Evolutionary conservation across 192 early-diverging fungal species (phyloP).

Genomic region (Backusella westeae): DNA sequence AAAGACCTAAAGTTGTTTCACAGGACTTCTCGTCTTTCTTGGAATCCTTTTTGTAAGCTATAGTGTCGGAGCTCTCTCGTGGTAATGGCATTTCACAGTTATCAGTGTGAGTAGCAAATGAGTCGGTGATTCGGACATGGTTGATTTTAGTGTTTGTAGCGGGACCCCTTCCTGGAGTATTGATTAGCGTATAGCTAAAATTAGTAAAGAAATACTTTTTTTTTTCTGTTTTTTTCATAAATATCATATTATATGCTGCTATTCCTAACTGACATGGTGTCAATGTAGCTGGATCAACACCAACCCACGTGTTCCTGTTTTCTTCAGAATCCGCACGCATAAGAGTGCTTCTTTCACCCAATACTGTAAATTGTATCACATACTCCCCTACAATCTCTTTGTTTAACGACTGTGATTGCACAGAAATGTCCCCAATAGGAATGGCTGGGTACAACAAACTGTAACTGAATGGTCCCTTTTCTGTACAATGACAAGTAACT

Average conservation of each 20-base stretch:
- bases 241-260: background rate
- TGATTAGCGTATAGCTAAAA: background rate
- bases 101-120: background rate
- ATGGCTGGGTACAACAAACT: conserved; percentile 48
- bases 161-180: background rate
- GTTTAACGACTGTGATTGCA: conserved; percentile 11
- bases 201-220: background rate
- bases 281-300: background rate
- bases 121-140: background rate
- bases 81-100: background rate
- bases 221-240: background rate
- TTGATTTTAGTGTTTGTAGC: background rate
- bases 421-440: conserved; percentile 40
- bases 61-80: conserved; percentile 28
- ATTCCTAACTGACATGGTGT: background rate
- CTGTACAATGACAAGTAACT: conserved; percentile 31
- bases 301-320: conserved; percentile 18
- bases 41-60: background rate
- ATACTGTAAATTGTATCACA: conserved; percentile 7
- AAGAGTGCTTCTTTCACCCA: conserved; percentile 4
- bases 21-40: conserved; percentile 10
- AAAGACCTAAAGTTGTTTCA: conserved; percentile 12
- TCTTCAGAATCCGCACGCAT: conserved; percentile 13
- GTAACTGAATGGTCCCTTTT: conserved; percentile 31
- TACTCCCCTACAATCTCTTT: conserved; percentile 22